Percentiles rank a stretch among this genome's conserved stretches.
Conservation (phyloP, 2,329 filamentous ascomycete genomes). For the Pyricularia grisea region DNA sequence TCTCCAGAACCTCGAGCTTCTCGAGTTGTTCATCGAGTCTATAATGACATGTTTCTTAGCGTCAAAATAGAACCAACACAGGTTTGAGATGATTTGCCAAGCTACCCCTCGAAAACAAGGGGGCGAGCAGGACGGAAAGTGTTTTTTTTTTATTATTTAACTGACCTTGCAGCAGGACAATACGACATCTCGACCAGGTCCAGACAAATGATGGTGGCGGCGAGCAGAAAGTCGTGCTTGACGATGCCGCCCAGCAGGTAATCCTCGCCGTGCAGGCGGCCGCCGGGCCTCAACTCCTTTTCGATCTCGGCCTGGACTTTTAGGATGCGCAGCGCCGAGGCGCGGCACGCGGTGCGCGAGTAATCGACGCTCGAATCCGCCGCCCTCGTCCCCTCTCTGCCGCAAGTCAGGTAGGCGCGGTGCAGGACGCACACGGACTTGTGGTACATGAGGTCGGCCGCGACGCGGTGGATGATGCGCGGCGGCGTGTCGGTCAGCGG, state of each 20-base stretch:
- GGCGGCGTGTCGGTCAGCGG: constrained; percentile 32
- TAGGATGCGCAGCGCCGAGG: constrained; percentile 39
- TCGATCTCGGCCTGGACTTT: constrained; percentile 36
- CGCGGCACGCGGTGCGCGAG: constrained; percentile 39
- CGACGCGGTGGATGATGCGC: constrained; percentile 41
- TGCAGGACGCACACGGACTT: constrained; percentile 49
- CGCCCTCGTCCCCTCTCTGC: constrained; percentile 17
- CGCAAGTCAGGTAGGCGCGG: constrained; percentile 37
- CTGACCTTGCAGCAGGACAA: constrained; percentile 12
- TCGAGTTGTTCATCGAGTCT: constrained; percentile 10
- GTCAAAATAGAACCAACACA: too few species aligned
- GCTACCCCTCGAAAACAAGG: neutral
- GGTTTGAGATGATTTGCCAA: too few species aligned
- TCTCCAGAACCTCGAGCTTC: constrained; percentile 29
- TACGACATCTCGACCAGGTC: constrained; percentile 24
- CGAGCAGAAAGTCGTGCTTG: constrained; percentile 52
- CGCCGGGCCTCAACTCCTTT: constrained; percentile 39
- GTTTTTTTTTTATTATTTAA: neutral
- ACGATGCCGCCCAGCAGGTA: constrained; percentile 49
- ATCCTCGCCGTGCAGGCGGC: constrained; percentile 38
- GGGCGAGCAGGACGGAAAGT: neutral
- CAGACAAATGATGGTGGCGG: constrained; percentile 51
- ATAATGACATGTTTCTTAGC: neutral
- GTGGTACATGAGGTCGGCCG: constrained; percentile 38
- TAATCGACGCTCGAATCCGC: constrained; percentile 30